Evolutionary conservation across 2,329 filamentous ascomycete species (phyloP).

Genomic region (Aspergillus floridensis): DNA sequence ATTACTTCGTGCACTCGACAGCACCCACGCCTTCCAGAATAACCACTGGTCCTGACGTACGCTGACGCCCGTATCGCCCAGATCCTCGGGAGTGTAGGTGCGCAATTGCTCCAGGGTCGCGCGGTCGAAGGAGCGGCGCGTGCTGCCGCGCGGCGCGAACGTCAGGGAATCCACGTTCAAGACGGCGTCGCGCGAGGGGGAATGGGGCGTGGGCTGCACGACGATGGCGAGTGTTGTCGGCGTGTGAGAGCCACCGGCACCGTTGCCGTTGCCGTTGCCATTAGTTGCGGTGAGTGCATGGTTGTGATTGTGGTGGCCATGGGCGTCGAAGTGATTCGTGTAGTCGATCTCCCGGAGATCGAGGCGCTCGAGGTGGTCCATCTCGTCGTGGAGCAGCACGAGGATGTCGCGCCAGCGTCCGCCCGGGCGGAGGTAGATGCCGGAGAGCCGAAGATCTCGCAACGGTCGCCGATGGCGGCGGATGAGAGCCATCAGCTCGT

Average conservation of each 20-base stretch:
- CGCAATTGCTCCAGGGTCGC: constrained; percentile 26
- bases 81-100: constrained; percentile 29
- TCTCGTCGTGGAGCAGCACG: constrained; percentile 54
- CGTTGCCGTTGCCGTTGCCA: constrained; percentile 11
- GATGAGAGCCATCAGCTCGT: constrained; percentile 60
- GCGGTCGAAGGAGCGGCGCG: constrained; percentile 8
- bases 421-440: constrained; percentile 60
- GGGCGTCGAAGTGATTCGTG: constrained; percentile 52
- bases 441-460: constrained; percentile 58
- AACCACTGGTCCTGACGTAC: constrained; percentile 33
- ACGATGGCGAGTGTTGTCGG: constrained; percentile 20
- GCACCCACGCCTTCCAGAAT: constrained; percentile 42
- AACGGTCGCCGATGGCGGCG: constrained; percentile 56
- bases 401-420: constrained; percentile 63
- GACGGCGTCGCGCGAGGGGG: constrained; percentile 17
- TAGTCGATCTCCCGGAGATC: constrained; percentile 63
- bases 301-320: constrained; percentile 20
- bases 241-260: constrained; percentile 1
- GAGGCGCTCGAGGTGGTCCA: constrained; percentile 60
- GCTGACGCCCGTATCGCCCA: constrained; percentile 37
- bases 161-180: constrained; percentile 13
- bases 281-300: constrained; percentile 7
- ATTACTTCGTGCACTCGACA: constrained; percentile 23
- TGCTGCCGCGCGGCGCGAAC: constrained; percentile 5
- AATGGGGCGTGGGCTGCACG: constrained; percentile 13